phyloP scores from a whole-genome alignment of 352 stramenopile genomes.

The Pythium biforme region DNA sequence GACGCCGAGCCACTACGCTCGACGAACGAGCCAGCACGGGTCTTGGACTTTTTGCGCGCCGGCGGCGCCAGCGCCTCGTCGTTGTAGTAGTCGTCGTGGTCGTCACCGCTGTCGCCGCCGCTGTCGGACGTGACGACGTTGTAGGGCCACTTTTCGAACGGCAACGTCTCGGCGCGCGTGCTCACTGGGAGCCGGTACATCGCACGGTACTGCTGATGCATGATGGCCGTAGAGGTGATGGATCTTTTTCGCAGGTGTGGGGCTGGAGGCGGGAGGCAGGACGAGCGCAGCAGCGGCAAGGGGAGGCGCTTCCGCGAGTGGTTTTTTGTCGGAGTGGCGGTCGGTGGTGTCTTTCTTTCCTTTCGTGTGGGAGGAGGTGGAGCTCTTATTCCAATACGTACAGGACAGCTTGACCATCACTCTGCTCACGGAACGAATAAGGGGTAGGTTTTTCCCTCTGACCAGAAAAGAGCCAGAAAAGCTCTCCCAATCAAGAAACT shows the following conservation, averaged over 20 bases:
- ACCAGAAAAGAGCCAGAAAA: slow-evolving; percentile 4
- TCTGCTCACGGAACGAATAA: neutral
- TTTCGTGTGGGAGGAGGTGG: too few species aligned
- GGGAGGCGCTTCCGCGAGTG: too few species aligned
- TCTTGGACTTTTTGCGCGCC: slow-evolving; percentile 1
- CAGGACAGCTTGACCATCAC: neutral
- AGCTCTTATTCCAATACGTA: neutral
- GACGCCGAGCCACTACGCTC: neutral
- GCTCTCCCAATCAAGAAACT: too few species aligned
- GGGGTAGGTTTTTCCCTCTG: neutral
- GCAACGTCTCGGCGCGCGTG: neutral
- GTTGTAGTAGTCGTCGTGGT: neutral
- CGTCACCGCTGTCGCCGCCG: slow-evolving; percentile 6
- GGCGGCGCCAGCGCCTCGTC: neutral
- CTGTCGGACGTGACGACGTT: slow-evolving; percentile 3
- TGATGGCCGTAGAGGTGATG: neutral
- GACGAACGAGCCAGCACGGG: slow-evolving; percentile 3
- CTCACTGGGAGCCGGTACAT: slow-evolving; percentile 1
- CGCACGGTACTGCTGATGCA: slow-evolving; percentile 12
- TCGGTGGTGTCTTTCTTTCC: too few species aligned
- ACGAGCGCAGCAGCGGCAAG: too few species aligned
- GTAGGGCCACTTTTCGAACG: slow-evolving; percentile 6
- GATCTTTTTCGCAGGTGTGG: neutral
- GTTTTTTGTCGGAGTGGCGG: too few species aligned
- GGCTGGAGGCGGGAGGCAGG: neutral